Evolutionary conservation across 2,329 filamentous ascomycete genomes (phyloP).

Genomic region (Hypoxylon sp.): DNA sequence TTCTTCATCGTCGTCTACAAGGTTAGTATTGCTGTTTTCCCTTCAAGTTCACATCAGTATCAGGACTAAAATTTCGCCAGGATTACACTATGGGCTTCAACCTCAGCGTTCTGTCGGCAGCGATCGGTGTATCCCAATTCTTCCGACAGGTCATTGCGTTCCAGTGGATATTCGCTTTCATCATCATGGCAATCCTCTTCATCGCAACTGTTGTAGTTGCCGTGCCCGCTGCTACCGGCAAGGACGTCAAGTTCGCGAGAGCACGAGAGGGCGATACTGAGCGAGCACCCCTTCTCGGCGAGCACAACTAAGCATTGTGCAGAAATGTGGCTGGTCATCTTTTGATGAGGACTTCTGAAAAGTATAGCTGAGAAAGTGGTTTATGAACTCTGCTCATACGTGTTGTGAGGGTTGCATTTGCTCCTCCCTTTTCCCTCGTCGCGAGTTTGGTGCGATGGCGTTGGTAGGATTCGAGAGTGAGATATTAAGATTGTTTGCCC

Average conservation of each 20-base stretch:
- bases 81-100: slow-evolving; percentile 84
- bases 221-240: slow-evolving; percentile 72
- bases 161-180: slow-evolving; percentile 94
- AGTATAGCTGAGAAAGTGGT: background rate
- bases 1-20: slow-evolving; percentile 82
- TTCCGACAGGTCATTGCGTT: slow-evolving; percentile 78
- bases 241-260: slow-evolving; percentile 64
- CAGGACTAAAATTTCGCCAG: slow-evolving; percentile 50
- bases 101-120: slow-evolving; percentile 77
- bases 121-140: slow-evolving; percentile 84
- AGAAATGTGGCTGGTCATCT: background rate
- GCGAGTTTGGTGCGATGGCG: slow-evolving; percentile 14
- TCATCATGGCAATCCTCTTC: slow-evolving; percentile 82
- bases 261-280: slow-evolving; percentile 63
- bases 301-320: slow-evolving; percentile 54
- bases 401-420: background rate
- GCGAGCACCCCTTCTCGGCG: slow-evolving; percentile 71
- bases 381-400: slow-evolving; percentile 19
- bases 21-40: slow-evolving; percentile 57
- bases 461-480: slow-evolving; percentile 14
- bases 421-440: slow-evolving; percentile 14
- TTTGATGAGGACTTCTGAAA: background rate
- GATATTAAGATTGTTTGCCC: background rate
- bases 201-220: slow-evolving; percentile 74
- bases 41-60: slow-evolving; percentile 10